phyloP scores from a whole-genome alignment of 2,329 filamentous ascomycete genomes.

The Cytospora mali region DNA sequence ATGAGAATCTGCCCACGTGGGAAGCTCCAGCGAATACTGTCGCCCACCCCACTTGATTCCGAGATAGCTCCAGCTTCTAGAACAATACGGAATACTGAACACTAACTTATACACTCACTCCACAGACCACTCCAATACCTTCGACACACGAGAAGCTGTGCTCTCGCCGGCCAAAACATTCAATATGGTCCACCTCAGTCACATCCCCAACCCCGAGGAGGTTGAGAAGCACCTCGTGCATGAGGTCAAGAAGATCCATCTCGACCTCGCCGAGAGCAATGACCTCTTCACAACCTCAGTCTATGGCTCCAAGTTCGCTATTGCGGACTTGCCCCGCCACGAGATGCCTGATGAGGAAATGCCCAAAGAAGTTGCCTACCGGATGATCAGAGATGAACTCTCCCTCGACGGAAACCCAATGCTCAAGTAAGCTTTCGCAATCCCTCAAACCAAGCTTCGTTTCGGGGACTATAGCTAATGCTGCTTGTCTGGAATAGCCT shows the following conservation, averaged over 20 bases:
- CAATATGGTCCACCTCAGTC: conserved; percentile 56
- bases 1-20: background rate
- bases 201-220: conserved; percentile 42
- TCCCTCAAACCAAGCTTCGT: background rate
- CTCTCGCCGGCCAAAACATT: conserved; percentile 39
- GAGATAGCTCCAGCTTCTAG: background rate
- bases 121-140: background rate
- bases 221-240: conserved; percentile 37
- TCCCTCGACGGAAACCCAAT: conserved; percentile 90
- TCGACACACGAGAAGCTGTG: background rate
- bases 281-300: conserved; percentile 75
- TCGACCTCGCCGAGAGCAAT: conserved; percentile 53
- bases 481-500: conserved; percentile 55
- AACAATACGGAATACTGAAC: background rate
- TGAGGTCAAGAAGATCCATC: conserved; percentile 46
- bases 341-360: conserved; percentile 91
- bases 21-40: background rate
- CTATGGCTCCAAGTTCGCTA: conserved; percentile 85
- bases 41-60: background rate
- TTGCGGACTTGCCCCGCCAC: conserved; percentile 75
- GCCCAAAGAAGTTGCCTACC: conserved; percentile 91
- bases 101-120: background rate
- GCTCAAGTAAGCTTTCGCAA: conserved; percentile 63
- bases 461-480: conserved; percentile 9
- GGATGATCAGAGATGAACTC: conserved; percentile 94